A percentile compares a stretch with the other conserved stretches of the same genome.
Evolutionary conservation across 225 moss, liverwort and hornwort species (phyloP).

Genomic region (Physcomitrellopsis africana): DNA sequence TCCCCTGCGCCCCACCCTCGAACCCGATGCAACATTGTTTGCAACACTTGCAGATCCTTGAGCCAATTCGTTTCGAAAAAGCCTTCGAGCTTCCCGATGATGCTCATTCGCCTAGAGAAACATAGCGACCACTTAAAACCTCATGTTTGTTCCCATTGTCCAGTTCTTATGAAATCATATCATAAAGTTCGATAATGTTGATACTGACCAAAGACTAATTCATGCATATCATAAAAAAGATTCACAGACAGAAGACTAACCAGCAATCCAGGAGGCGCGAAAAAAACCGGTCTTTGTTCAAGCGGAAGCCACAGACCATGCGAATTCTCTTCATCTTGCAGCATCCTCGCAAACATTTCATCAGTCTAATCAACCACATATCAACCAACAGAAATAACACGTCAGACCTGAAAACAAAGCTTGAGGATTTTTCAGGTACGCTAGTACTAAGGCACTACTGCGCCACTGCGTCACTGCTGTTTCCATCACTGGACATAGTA

Average conservation of each 20-base stretch:
- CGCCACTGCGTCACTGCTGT: background rate
- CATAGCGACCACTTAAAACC: slow-evolving; percentile 21
- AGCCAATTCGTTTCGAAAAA: slow-evolving; percentile 44
- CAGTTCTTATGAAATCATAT: slow-evolving; percentile 13
- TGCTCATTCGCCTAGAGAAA: slow-evolving; percentile 52
- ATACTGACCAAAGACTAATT: too few relatives aligned
- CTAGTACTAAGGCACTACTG: background rate
- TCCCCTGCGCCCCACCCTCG: slow-evolving; percentile 57
- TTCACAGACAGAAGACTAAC: slow-evolving; percentile 35
- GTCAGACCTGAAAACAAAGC: background rate
- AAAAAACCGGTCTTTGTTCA: slow-evolving; percentile 45
- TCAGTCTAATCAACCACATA: slow-evolving; percentile 54
- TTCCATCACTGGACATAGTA: background rate
- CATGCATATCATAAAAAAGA: too few relatives aligned
- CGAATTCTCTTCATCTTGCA: slow-evolving; percentile 77
- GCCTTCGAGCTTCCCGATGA: slow-evolving; percentile 55
- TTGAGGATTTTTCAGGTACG: background rate
- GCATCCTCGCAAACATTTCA: slow-evolving; percentile 63
- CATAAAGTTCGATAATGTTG: background rate
- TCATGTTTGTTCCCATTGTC: background rate
- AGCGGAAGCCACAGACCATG: slow-evolving; percentile 47
- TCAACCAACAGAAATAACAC: slow-evolving; percentile 2
- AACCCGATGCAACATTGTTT: slow-evolving; percentile 53
- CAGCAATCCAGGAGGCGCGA: slow-evolving; percentile 43
- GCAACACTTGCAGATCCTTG: slow-evolving; percentile 34